These are phyloP conservation scores for Antrodiella citrinella DNA, from an alignment of 768 basidiomycete genomes.

Conservation along the genomic window DNA sequence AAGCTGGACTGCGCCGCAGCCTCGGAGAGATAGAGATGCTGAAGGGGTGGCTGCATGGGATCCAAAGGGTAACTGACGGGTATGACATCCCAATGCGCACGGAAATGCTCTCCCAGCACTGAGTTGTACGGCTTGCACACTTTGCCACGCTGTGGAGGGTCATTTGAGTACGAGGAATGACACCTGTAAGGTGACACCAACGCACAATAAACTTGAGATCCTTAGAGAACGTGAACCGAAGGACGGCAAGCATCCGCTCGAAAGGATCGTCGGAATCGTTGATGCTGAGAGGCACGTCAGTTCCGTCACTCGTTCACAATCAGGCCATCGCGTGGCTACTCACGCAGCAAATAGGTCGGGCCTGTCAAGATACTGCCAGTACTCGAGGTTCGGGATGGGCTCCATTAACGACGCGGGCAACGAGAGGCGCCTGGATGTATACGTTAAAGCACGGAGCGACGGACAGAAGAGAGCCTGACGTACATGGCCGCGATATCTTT, in stretches of 20 bases:
- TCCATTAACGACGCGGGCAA: slow-evolving; percentile 89
- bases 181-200: slow-evolving; percentile 11
- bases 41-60: slow-evolving; percentile 36
- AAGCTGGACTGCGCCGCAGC: slow-evolving; percentile 14
- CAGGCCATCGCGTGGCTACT: slow-evolving; percentile 24
- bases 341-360: slow-evolving; percentile 90
- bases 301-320: not conserved
- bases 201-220: slow-evolving; percentile 88
- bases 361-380: slow-evolving; percentile 90
- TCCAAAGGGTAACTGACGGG: slow-evolving; percentile 49
- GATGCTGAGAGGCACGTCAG: slow-evolving; percentile 49
- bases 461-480: slow-evolving; percentile 21
- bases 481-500: slow-evolving; percentile 94
- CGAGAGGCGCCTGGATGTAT: slow-evolving; percentile 66
- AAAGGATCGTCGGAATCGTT: slow-evolving; percentile 92
- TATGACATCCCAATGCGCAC: slow-evolving; percentile 76
- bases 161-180: not conserved
- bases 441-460: not conserved
- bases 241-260: slow-evolving; percentile 87
- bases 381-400: slow-evolving; percentile 93
- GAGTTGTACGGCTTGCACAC: slow-evolving; percentile 92
- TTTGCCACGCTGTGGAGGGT: slow-evolving; percentile 63
- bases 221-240: slow-evolving; percentile 86
- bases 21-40: slow-evolving; percentile 31
- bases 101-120: slow-evolving; percentile 84